Conservation (phyloP, 2,329 filamentous ascomycete species). For the Hypocreales sp. region DNA sequence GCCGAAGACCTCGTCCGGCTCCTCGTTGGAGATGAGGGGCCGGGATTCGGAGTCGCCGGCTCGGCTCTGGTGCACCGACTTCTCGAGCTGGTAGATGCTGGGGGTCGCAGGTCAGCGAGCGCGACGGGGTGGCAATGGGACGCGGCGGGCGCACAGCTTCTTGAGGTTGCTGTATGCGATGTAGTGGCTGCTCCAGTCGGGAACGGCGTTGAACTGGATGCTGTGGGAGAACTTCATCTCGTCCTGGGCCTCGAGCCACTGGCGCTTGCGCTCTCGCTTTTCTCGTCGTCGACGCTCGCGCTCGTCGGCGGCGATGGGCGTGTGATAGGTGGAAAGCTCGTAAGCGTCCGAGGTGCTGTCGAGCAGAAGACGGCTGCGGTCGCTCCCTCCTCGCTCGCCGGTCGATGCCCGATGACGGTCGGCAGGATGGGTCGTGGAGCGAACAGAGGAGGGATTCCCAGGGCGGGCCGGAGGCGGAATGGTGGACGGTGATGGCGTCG, state of each 20-base stretch:
- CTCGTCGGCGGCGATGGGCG: conserved; percentile 13
- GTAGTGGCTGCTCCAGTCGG: conserved; percentile 98
- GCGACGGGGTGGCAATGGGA: not conserved
- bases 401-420: conserved; percentile 9
- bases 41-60: conserved; percentile 65
- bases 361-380: conserved; percentile 1
- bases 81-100: conserved; percentile 92
- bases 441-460: conserved; percentile 24
- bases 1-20: conserved; percentile 70
- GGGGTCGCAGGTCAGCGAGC: not conserved
- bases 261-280: conserved; percentile 48
- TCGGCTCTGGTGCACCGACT: conserved; percentile 51
- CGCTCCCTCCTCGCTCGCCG: conserved; percentile 21
- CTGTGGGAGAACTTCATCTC: conserved; percentile 99
- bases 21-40: conserved; percentile 58
- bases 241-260: conserved; percentile 56
- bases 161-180: conserved; percentile 98
- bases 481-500: no score
- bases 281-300: conserved; percentile 17
- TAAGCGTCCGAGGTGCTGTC: conserved; percentile 11
- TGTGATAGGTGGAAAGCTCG: conserved; percentile 26
- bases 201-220: conserved; percentile 97
- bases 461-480: conserved; percentile 15
- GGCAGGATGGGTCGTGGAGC: conserved; percentile 9
- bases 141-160: conserved; percentile 55